These are phyloP conservation scores for Taxawa tesnikishii DNA, from an alignment of 2,329 filamentous ascomycete genomes.

Conservation along the genomic window DNA sequence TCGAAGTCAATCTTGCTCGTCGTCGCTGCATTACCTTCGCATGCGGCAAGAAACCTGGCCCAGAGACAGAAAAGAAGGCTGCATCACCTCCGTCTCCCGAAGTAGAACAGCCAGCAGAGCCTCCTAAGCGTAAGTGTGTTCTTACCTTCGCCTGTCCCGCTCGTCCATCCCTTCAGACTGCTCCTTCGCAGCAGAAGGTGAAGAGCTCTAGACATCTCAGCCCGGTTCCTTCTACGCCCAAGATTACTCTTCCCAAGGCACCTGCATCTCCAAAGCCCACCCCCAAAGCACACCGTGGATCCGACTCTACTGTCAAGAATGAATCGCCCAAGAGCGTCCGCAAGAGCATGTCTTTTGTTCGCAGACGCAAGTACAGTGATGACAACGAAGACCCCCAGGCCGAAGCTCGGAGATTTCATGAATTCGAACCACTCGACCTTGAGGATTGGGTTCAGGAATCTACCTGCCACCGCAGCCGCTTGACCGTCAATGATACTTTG, in stretches of 20 bases:
- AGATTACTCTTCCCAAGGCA: slow-evolving; percentile 11
- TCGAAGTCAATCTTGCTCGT: slow-evolving; percentile 55
- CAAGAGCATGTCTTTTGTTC: slow-evolving; percentile 21
- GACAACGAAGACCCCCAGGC: slow-evolving; percentile 35
- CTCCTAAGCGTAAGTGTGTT: slow-evolving; percentile 42
- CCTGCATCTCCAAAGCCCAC: slow-evolving; percentile 18
- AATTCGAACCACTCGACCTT: slow-evolving; percentile 73
- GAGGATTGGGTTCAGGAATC: slow-evolving; percentile 84
- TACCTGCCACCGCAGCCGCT: slow-evolving; percentile 50
- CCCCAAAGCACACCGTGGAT: slow-evolving; percentile 29
- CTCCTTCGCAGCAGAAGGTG: slow-evolving; percentile 15
- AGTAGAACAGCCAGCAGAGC: slow-evolving; percentile 10
- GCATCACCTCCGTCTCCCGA: slow-evolving; percentile 11
- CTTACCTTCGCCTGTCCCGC: slow-evolving; percentile 68
- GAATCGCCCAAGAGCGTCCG: slow-evolving; percentile 31
- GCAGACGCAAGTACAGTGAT: slow-evolving; percentile 21
- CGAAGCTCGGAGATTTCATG: slow-evolving; percentile 60
- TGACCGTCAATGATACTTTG: slow-evolving; percentile 84
- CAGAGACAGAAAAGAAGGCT: slow-evolving; percentile 27
- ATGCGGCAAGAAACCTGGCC: slow-evolving; percentile 45
- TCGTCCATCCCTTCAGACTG: slow-evolving; percentile 29
- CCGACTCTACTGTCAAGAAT: slow-evolving; percentile 37
- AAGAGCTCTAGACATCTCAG: slow-evolving; percentile 22
- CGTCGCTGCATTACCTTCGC: slow-evolving; percentile 91
- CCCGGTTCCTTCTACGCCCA: slow-evolving; percentile 21